Base-by-base conservation (phyloP, 2,329 filamentous ascomycete genomes). In the Waltergamsia citrina region DNA sequence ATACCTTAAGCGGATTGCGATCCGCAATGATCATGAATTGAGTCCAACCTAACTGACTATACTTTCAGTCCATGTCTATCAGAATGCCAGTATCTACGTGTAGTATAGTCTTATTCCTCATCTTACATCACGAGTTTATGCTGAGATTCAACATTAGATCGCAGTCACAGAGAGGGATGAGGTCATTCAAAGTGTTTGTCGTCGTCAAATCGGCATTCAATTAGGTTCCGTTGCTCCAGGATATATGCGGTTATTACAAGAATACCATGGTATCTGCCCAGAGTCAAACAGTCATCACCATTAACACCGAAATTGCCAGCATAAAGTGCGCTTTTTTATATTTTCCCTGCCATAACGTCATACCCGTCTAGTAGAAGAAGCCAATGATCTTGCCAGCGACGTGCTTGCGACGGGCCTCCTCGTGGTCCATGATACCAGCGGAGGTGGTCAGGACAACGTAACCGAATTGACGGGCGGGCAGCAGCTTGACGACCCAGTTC, bases 401-500 rank as follows among this genome's bases (percentile, higher is more conserved):
- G 75, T 98, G 92, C 81, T 96, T 96, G 67, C 92, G 78, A 63
- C 92, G 78, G 52, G 92, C 92, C 81, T 98, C 92, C 78, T 98
- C 92, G 75, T 98, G 92, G 75, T 98, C 92, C 90, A 98, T 96
- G 69, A 98, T 98, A 67, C 92, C 92, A 47, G 92, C 87, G 41
- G 88, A 95, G 69, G 92, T 98, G 67, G 92, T 98, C 58, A 98
- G 83, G 69, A 98, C 87, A 60, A 98, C 86, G 74, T 87, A 95
- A 60, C 92, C 92, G 78, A 98, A 98, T 73, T 98, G 92, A 95
- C 92, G 92, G 50, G 92, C 88, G 51, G 92, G 92, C 47, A 98
- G 80, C 61, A 98, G 84, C 81, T 94, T 94, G 72, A 94, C 86
- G 56, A 96, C 87, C 92, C 92, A 98, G 78, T 96, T 95, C 85